These are phyloP conservation scores for Gnaphalium uliginosum DNA, from an alignment of 129 eudicot genomes.

Conservation along the genomic window DNA sequence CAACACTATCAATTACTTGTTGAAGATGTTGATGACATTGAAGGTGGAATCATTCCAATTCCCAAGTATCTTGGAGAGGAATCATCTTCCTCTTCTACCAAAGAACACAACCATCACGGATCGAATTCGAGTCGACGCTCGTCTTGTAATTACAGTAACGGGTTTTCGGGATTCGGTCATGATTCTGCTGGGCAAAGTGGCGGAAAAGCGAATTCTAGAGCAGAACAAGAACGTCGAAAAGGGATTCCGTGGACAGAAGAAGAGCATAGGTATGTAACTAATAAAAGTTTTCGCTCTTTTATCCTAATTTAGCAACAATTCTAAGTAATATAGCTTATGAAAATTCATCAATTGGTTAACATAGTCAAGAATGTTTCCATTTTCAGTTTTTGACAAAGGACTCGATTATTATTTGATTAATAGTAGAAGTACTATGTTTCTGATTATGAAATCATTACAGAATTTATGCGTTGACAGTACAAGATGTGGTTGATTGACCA, in stretches of 20 bases:
- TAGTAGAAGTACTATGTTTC: conserved; percentile 28
- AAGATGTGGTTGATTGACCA: conserved; percentile 10
- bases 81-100: conserved; percentile 49
- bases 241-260: conserved; percentile 97
- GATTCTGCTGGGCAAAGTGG: conserved; percentile 38
- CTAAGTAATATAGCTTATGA: neutral
- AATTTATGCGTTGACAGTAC: conserved; percentile 33
- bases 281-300: neutral
- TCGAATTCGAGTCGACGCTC: conserved; percentile 41
- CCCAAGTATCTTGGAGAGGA: conserved; percentile 76
- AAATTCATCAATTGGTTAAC: neutral
- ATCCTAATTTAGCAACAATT: neutral
- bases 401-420: no score
- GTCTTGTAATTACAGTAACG: conserved; percentile 44
- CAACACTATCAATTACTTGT: conserved; percentile 63
- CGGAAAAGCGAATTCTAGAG: conserved; percentile 51
- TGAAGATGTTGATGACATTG: conserved; percentile 81
- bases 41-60: conserved; percentile 68
- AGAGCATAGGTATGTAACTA: conserved; percentile 81
- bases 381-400: neutral
- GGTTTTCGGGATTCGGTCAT: conserved; percentile 45
- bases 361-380: conserved; percentile 5
- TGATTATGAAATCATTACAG: conserved; percentile 33
- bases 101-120: conserved; percentile 38
- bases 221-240: conserved; percentile 85